phyloP scores from a whole-genome alignment of 1,139 yeast species.

The Pichia sp. region DNA sequence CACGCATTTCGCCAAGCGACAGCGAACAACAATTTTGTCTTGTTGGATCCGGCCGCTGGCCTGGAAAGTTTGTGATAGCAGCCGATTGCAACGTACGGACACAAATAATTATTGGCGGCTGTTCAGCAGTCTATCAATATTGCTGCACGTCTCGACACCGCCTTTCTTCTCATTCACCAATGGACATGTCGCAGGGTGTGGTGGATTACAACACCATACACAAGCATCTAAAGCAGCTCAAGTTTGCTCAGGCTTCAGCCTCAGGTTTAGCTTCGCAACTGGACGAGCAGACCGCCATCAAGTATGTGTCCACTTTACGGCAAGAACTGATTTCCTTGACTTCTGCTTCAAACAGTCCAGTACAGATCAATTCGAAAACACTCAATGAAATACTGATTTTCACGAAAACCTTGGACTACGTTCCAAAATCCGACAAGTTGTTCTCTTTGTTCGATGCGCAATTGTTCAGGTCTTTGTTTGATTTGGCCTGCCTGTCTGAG shows the following conservation, averaged over 20 bases:
- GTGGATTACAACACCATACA: conserved; percentile 26
- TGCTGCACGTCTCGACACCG: neutral
- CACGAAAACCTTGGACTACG: conserved; percentile 48
- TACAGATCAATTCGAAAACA: conserved; percentile 3
- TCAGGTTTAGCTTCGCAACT: conserved; percentile 10
- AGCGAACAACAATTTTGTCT: neutral
- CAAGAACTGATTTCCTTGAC: conserved; percentile 7
- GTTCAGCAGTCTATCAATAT: no score
- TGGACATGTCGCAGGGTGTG: neutral
- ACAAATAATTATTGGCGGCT: neutral
- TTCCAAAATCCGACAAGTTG: conserved; percentile 41
- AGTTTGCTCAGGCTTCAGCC: conserved; percentile 1
- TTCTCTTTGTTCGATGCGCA: conserved; percentile 39
- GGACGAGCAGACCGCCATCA: conserved; percentile 23
- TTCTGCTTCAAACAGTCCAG: neutral
- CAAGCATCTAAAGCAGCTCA: conserved; percentile 24
- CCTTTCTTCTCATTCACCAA: neutral
- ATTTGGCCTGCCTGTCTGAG: conserved; percentile 7
- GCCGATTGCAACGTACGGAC: neutral
- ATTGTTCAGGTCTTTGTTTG: conserved; percentile 37
- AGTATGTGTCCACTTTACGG: conserved; percentile 15
- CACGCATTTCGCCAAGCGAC: neutral
- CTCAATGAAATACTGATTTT: conserved; percentile 50
- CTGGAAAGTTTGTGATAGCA: neutral
- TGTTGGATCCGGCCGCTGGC: neutral